Evolutionary conservation across 2,329 filamentous ascomycete genomes (phyloP).

Genomic region (Colletotrichum theobromicola): DNA sequence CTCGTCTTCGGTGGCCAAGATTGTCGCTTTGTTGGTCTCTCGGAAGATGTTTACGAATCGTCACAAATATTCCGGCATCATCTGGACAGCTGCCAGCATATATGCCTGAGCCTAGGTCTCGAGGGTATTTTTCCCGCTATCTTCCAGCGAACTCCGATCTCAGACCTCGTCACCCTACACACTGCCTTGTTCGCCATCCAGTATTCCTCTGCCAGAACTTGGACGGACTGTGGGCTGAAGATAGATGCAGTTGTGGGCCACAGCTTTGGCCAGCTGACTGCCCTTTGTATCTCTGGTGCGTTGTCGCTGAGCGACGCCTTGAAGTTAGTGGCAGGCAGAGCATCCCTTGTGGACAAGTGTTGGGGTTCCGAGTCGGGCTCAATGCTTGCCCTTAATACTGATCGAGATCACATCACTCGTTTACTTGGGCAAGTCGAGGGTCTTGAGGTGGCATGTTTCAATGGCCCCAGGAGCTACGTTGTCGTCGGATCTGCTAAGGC

Average conservation of each 20-base stretch:
- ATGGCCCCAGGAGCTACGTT: not conserved
- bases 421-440: not conserved
- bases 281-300: constrained; percentile 34
- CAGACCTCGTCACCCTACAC: constrained; percentile 37
- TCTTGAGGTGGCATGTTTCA: constrained; percentile 2
- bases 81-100: constrained; percentile 38
- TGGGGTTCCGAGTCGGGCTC: constrained; percentile 31
- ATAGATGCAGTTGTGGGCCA: constrained; percentile 28
- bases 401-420: not conserved
- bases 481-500: not conserved
- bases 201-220: not conserved
- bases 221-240: not conserved
- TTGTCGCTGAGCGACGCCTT: constrained; percentile 33
- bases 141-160: constrained; percentile 27
- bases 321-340: constrained; percentile 32
- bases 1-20: constrained; percentile 45
- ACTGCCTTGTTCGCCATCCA: constrained; percentile 25
- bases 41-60: constrained; percentile 11
- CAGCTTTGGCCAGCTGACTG: constrained; percentile 41
- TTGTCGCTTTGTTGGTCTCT: not conserved
- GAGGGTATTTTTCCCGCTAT: constrained; percentile 35
- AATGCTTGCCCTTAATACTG: constrained; percentile 33
- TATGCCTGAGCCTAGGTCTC: constrained; percentile 29
- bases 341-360: constrained; percentile 30
- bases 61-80: constrained; percentile 29